phyloP scores from a whole-genome alignment of 148 eudicot species.

The Persicaria tinctoria region DNA sequence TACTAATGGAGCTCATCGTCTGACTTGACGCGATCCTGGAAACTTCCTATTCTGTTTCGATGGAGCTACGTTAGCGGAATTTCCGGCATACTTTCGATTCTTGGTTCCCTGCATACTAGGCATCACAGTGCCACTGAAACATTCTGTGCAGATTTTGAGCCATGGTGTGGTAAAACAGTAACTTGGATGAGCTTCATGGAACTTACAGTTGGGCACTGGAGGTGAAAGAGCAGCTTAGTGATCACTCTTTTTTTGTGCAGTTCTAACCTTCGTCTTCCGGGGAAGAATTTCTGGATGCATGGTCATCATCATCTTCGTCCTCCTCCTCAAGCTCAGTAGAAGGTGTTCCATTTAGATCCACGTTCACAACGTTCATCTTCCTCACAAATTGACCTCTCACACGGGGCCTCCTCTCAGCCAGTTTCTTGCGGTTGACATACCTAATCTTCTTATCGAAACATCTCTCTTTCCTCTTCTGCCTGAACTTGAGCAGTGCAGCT shows the following conservation, averaged over 20 bases:
- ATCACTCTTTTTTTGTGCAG: background rate
- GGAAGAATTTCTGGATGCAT: conserved; percentile 32
- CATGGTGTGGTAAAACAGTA: background rate
- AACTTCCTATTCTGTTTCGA: conserved; percentile 7
- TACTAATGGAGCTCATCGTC: background rate
- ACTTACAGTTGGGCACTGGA: background rate
- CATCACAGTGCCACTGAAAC: background rate
- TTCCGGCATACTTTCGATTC: background rate
- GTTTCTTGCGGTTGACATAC: conserved; percentile 75
- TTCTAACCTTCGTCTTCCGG: conserved; percentile 36
- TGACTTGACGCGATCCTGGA: background rate
- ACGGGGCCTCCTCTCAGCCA: conserved; percentile 91
- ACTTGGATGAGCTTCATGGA: background rate
- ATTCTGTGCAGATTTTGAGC: conserved; percentile 8
- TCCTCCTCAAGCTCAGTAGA: conserved; percentile 61
- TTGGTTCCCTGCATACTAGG: background rate
- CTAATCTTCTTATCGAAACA: conserved; percentile 93
- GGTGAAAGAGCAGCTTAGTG: background rate
- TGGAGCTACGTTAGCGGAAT: background rate
- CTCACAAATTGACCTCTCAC: conserved; percentile 94
- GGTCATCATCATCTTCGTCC: conserved; percentile 61
- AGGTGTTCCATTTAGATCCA: conserved; percentile 89
- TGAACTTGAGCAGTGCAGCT: conserved; percentile 82
- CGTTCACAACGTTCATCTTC: conserved; percentile 66
- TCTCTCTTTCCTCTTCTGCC: conserved; percentile 92